phyloP scores from a whole-genome alignment of 1,284 basidiomycete species.

The Ganoderma multipileum region DNA sequence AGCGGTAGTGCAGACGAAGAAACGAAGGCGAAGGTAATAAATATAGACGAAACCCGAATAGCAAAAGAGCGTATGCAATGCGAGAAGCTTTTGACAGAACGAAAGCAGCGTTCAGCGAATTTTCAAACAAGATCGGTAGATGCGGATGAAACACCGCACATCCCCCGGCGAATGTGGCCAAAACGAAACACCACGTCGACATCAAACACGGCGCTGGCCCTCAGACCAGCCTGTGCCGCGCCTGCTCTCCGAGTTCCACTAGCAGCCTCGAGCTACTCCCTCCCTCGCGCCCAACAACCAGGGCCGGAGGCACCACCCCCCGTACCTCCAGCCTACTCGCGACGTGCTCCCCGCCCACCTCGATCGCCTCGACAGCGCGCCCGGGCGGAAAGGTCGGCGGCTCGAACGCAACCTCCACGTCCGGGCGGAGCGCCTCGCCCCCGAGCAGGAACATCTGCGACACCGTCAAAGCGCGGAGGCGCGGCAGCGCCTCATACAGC shows the following conservation, averaged over 20 bases:
- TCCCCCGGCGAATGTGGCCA: neutral
- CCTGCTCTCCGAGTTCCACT: neutral
- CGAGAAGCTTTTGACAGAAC: neutral
- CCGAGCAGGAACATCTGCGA: constrained; percentile 30
- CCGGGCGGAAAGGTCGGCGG: constrained; percentile 7
- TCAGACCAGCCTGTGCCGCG: constrained; percentile 5
- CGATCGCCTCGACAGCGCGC: neutral
- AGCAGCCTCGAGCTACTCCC: neutral
- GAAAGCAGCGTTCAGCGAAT: neutral
- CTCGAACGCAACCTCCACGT: constrained; percentile 19
- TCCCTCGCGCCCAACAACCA: neutral
- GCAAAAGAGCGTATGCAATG: neutral
- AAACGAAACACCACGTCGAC: too few species aligned
- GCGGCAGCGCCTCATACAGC: constrained; percentile 25
- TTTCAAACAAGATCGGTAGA: neutral
- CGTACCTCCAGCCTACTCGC: constrained; percentile 6
- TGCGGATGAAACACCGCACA: neutral
- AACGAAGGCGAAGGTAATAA: constrained; percentile 10
- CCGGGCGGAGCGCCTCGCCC: constrained; percentile 15
- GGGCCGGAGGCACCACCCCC: neutral
- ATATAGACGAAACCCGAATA: constrained; percentile 7
- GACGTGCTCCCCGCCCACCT: constrained; percentile 9
- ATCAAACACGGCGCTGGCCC: neutral
- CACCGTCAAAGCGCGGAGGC: constrained; percentile 21
- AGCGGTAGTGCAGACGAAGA: neutral